Evolutionary conservation across 176 grass and related monocot genomes (phyloP), one percentile per base, ranked within the genome.

Genomic region (Ensete ventricosum): DNA sequence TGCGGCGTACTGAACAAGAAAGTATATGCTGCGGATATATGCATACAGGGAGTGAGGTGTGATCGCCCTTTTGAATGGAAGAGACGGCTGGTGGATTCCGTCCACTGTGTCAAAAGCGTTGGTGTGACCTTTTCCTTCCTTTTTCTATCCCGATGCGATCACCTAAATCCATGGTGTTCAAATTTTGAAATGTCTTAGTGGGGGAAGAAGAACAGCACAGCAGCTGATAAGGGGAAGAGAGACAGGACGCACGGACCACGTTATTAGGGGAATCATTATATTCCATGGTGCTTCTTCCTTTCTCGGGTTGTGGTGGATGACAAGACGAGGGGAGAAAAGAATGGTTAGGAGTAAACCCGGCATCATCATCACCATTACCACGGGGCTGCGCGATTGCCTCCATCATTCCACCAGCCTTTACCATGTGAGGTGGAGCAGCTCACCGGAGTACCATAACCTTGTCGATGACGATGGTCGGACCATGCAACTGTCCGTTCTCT

Each of bases 121-220:
- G 9, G 63, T 24, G 63, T 21, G 26, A 66, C 66, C 1, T 69
- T 69, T 68, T 69, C 14, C 34, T 69, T 23, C 27, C 34, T 67
- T 17, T 17, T 67, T 67, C 3, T 67, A 29, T 50, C 19, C 43
- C 43, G 2, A 66, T 3, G 26, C 14, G 3, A 68, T 50, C 4
- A n/a, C 66, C 26, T 69, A 50, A 20, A 43, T 50, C 66, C 14
- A 17, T 7, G 29, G 29, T 48, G 66, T 69, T 69, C 66, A 50
- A 69, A 69, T 48, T 69, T 69, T 69, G 66, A 69, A 69, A 69
- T 50, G 17, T 60, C 57, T 60, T 19, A 7, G 14, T 60, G 57
- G 17, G 17, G 5, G 57, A 7, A 7, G 57, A 19, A 19, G 17
- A 60, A 43, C 19, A 19, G 8, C 8, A 57, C n/a, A 19, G 7